Evolutionary conservation across 2,329 filamentous ascomycete genomes (phyloP).

Genomic region (Penicillium capsulatum): DNA sequence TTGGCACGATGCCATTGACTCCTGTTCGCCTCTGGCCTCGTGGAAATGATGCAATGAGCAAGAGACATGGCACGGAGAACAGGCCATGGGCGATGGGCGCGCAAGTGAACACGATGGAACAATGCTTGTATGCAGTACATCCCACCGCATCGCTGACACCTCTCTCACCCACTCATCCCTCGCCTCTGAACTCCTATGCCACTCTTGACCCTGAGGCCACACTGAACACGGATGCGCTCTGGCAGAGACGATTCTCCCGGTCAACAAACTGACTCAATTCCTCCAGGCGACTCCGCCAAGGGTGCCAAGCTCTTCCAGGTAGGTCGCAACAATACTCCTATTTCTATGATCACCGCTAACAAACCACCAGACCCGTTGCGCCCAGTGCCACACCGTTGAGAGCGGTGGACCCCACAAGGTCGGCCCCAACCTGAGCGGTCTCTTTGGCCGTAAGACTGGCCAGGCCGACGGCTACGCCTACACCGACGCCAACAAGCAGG

Average conservation of each 20-base stretch:
- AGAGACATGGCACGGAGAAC: no score
- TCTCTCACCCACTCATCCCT: no score
- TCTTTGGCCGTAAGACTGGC: slow-evolving; percentile 94
- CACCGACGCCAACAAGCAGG: slow-evolving; percentile 99
- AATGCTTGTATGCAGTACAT: no score
- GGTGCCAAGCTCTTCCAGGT: slow-evolving; percentile 97
- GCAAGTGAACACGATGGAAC: no score
- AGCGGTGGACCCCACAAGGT: slow-evolving; percentile 92
- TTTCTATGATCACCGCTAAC: neutral
- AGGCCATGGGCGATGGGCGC: no score
- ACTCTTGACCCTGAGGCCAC: no score
- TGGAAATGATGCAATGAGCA: no score
- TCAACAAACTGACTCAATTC: neutral
- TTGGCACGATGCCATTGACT: neutral
- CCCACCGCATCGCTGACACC: no score
- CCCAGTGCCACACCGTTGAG: slow-evolving; percentile 97
- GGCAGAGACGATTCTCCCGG: neutral
- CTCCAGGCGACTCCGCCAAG: slow-evolving; percentile 83
- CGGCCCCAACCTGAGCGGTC: slow-evolving; percentile 92
- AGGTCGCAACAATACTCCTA: slow-evolving; percentile 17
- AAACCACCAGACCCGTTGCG: slow-evolving; percentile 69
- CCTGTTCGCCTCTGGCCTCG: no score
- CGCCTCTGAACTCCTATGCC: no score
- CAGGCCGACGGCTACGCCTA: slow-evolving; percentile 89
- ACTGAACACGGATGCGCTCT: neutral